Evolutionary conservation across 2,329 filamentous ascomycete genomes (phyloP).

Genomic region (Eurotiales sp.): DNA sequence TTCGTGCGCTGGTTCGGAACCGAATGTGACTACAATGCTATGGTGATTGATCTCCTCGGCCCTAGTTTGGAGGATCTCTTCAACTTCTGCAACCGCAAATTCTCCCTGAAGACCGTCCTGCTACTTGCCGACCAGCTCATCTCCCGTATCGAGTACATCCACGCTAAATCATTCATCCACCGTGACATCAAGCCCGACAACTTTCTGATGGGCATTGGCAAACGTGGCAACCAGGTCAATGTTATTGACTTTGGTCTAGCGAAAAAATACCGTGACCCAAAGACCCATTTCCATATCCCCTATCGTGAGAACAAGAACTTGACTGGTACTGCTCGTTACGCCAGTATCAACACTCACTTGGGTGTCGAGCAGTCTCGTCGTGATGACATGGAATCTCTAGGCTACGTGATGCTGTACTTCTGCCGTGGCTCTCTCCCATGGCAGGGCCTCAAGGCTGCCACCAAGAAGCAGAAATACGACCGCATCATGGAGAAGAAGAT

Average conservation of each 20-base stretch:
- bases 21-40: conserved; percentile 99
- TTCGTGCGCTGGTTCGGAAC: conserved; percentile 99
- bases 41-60: conserved; percentile 95
- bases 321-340: conserved; percentile 96
- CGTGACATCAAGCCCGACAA: conserved; percentile 99
- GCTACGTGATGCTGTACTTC: conserved; percentile 99
- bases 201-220: conserved; percentile 98
- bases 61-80: conserved; percentile 96
- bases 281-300: conserved; percentile 99
- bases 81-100: conserved; percentile 99
- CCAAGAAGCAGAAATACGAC: conserved; percentile 99
- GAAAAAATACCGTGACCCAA: conserved; percentile 99
- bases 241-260: conserved; percentile 98
- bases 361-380: conserved; percentile 98
- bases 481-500: conserved; percentile 99
- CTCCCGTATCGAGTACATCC: conserved; percentile 98
- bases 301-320: conserved; percentile 99
- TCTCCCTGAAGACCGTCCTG: conserved; percentile 96
- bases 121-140: conserved; percentile 97
- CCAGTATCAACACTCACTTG: conserved; percentile 97
- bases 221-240: conserved; percentile 98
- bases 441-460: conserved; percentile 97
- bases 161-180: conserved; percentile 99
- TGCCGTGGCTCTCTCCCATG: conserved; percentile 97
- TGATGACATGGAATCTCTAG: conserved; percentile 98